Evolutionary conservation across 495 filamentous ascomycete genomes (phyloP), one percentile per base, ranked within the genome.

Genomic region (Trichoderma virens): DNA sequence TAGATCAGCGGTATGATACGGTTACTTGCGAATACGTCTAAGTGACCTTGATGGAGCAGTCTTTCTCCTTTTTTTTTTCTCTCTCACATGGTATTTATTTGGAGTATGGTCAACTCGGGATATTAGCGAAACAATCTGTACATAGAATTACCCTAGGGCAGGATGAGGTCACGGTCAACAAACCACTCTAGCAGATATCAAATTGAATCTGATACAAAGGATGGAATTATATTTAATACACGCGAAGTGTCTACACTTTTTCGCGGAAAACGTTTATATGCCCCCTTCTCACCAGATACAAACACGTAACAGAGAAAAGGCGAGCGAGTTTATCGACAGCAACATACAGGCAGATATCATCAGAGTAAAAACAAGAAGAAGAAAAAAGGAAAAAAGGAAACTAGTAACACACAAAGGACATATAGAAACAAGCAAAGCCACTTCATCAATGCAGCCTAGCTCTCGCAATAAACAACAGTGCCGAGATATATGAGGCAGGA

Each of bases 11-110:
- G 32, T 74, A 74, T 63, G 67, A 69, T 43, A 68, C 70, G 3
- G 73, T 75, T 60, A 74, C 70, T 7, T 68, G 68, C 38, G 73
- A 75, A 61, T 75, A 75, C 39, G 72, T 73, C 43, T 75, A 65
- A 66, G 56, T 5, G 8, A 9, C 2, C 2, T 41, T 16, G 31
- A 20, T 35, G 13, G 59, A 47, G 43, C 43, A 6, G 43, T 20
- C 20, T 8, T 5, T 47, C n/a, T 25, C 20, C 5, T 47, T 27
- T 14, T 56, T 51, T 51, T 18, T 11, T 43, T 43, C 14, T 8
- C 16, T 43, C 16, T 11, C 16, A 14, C 16, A 4, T 47, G 18
- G 8, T 47, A 20, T 47, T 23, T 20, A 18, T 18, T 18, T 20
- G 16, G 43, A 18, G 43, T 2, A 18, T 47, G 43, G 43, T 2